phyloP scores from a whole-genome alignment of 768 basidiomycete genomes.

The Naganishia vishniacii region DNA sequence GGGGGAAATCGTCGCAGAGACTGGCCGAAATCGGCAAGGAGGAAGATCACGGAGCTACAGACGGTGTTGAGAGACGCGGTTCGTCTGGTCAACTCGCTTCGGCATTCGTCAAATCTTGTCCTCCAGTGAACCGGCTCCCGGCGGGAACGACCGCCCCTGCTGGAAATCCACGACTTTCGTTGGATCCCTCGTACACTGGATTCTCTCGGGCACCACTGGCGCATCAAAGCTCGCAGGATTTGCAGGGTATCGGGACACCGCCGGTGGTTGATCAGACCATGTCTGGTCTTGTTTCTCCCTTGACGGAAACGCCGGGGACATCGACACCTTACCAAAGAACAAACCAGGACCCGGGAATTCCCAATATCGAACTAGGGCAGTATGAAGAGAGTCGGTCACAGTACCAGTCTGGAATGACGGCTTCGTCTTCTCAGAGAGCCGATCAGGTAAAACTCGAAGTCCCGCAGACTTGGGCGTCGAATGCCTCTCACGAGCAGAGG shows the following conservation, averaged over 20 bases:
- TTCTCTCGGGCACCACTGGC: not conserved
- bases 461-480: not conserved
- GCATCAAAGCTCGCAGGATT: not conserved
- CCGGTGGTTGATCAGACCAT: not conserved
- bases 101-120: not conserved
- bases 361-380: not conserved
- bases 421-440: not conserved
- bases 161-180: not conserved
- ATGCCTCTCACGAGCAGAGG: not conserved
- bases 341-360: constrained; percentile 7
- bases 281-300: not conserved
- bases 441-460: not conserved
- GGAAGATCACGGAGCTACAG: not conserved
- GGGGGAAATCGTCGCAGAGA: not conserved
- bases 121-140: not conserved
- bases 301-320: not conserved
- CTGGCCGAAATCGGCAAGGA: not conserved
- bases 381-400: not conserved
- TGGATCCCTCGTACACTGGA: not conserved
- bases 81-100: not conserved
- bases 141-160: no score
- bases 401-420: constrained; percentile 12
- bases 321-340: not conserved
- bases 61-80: not conserved
- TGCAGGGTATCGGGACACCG: not conserved